Evolutionary conservation across 805 yeast genomes (phyloP).

Genomic region (Kuraishia piskuri): DNA sequence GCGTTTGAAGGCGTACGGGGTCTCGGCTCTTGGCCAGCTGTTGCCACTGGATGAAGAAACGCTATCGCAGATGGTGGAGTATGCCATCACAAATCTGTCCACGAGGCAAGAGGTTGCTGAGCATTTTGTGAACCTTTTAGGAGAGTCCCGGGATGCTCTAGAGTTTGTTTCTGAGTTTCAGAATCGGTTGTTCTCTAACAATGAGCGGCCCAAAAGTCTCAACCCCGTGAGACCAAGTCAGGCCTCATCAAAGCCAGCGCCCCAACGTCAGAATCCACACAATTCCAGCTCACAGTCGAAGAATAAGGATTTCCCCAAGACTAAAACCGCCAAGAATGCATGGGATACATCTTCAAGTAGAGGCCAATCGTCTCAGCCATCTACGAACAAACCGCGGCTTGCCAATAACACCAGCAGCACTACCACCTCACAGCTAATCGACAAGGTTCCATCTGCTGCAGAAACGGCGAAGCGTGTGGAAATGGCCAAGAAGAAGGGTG

Average conservation of each 20-base stretch:
- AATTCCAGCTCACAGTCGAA: constrained; percentile 4
- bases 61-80: constrained; percentile 43
- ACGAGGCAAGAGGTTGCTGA: constrained; percentile 37
- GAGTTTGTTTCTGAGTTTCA: constrained; percentile 37
- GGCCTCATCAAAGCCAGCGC: constrained; percentile 1
- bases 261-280: constrained; percentile 6
- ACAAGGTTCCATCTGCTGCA: constrained; percentile 24
- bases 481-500: constrained; percentile 24
- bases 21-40: constrained; percentile 11
- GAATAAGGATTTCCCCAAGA: constrained; percentile 1
- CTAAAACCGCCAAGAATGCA: not conserved
- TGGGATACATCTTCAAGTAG: not conserved
- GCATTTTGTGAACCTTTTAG: constrained; percentile 48
- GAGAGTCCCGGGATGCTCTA: constrained; percentile 46
- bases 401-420: constrained; percentile 16
- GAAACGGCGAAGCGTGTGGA: constrained; percentile 9
- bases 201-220: not conserved
- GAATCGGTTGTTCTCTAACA: constrained; percentile 26
- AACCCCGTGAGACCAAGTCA: not conserved
- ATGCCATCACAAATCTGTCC: constrained; percentile 34
- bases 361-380: not conserved
- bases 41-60: constrained; percentile 55
- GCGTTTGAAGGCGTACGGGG: not conserved
- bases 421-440: constrained; percentile 41
- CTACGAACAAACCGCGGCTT: constrained; percentile 1